Percentiles rank a stretch among this genome's conserved stretches.
phyloP scores from a whole-genome alignment of 306 rosid species.

The Coriaria nepalensis region DNA sequence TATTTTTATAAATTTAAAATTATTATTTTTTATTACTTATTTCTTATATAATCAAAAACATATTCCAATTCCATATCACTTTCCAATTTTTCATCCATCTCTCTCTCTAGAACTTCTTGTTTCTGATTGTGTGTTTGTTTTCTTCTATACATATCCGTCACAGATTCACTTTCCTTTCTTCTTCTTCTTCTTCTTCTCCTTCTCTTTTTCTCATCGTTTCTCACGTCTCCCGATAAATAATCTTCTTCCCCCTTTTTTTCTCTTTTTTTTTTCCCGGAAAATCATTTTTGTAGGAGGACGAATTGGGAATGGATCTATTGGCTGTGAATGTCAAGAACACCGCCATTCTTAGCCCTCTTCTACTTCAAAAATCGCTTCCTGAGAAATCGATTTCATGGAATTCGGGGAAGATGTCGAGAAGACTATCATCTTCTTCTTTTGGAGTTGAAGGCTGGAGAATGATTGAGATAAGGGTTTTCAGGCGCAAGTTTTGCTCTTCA shows the following conservation, averaged over 20 bases:
- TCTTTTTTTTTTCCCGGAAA: not conserved
- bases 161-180: conserved; percentile 7
- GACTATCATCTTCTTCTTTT: conserved; percentile 13
- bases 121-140: conserved; percentile 16
- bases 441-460: conserved; percentile 22
- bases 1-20: too few species aligned
- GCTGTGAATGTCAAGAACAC: conserved; percentile 37
- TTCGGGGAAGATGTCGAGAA: conserved; percentile 17
- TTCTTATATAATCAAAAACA: too few species aligned
- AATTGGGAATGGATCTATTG: conserved; percentile 59
- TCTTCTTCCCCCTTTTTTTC: not conserved
- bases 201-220: conserved; percentile 11
- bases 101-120: not conserved
- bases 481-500: conserved; percentile 23
- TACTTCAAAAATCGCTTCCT: conserved; percentile 27
- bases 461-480: conserved; percentile 33
- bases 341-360: conserved; percentile 19
- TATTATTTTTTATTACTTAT: too few species aligned
- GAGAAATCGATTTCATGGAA: conserved; percentile 34
- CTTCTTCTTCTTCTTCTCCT: too few species aligned
- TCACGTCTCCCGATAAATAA: not conserved
- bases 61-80: too few species aligned
- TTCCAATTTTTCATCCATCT: not conserved
- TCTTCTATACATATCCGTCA: conserved; percentile 12
- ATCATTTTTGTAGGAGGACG: not conserved